A percentile compares a stretch with the other conserved stretches of the same genome.
Conservation (phyloP, 352 stramenopile species). For the Plasmopara viticola region DNA sequence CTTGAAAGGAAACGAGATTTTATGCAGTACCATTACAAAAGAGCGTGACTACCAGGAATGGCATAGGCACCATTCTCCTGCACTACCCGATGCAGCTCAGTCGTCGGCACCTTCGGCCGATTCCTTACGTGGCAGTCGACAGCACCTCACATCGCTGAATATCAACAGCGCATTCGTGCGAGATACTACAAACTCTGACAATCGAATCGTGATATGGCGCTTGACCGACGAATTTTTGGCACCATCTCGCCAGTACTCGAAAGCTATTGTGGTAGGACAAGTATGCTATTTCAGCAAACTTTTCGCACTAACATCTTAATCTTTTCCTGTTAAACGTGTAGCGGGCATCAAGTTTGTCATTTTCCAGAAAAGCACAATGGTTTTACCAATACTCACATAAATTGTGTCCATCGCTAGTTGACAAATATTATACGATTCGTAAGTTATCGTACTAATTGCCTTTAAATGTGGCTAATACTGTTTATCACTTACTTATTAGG, state of each 20-base stretch:
- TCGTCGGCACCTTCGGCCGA: conserved; percentile 25
- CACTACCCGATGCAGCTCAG: conserved; percentile 8
- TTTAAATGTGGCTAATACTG: not conserved
- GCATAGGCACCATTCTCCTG: conserved; percentile 10
- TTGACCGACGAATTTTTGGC: conserved; percentile 23
- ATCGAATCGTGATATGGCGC: conserved; percentile 13
- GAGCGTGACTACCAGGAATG: conserved; percentile 29
- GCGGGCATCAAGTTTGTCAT: conserved; percentile 35
- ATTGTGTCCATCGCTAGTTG: conserved; percentile 40
- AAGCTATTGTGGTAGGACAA: conserved; percentile 19
- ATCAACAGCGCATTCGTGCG: conserved; percentile 28
- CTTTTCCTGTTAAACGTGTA: conserved; percentile 14
- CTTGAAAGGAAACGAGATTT: conserved; percentile 20
- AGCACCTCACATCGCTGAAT: conserved; percentile 25
- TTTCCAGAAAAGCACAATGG: conserved; percentile 61
- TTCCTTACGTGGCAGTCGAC: conserved; percentile 21
- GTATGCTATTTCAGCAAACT: not conserved
- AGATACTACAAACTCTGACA: conserved; percentile 18
- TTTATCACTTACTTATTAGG: conserved; percentile 20
- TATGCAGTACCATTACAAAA: conserved; percentile 28
- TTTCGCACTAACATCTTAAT: not conserved
- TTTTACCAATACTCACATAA: conserved; percentile 63
- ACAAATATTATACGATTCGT: conserved; percentile 66
- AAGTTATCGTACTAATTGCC: conserved; percentile 7
- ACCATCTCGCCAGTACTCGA: conserved; percentile 26